phyloP scores from a whole-genome alignment of 208 protist genomes.

The Plasmodiophora brassicae region DNA sequence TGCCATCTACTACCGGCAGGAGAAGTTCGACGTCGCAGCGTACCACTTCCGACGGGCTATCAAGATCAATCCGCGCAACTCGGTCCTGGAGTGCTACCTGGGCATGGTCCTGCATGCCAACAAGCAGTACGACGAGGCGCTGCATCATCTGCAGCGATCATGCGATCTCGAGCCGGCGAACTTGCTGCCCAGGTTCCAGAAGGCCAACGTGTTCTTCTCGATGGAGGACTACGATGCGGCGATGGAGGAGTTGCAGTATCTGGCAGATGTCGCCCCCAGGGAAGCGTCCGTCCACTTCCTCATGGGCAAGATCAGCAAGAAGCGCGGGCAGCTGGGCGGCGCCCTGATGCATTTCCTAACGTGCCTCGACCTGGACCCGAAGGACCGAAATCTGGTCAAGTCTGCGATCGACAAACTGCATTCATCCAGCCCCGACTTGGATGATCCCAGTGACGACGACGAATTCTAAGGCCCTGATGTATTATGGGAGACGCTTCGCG shows the following conservation, averaged over 20 bases:
- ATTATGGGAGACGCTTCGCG: neutral
- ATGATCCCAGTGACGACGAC: conserved; percentile 37
- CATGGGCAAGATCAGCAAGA: conserved; percentile 69
- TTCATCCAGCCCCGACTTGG: neutral
- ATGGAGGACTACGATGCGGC: conserved; percentile 65
- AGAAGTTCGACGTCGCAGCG: conserved; percentile 75
- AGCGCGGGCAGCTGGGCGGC: conserved; percentile 42
- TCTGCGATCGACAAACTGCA: conserved; percentile 45
- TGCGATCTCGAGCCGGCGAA: conserved; percentile 32
- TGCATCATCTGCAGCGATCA: neutral
- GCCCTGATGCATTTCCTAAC: conserved; percentile 50
- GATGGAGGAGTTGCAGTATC: conserved; percentile 64
- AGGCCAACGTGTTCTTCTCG: conserved; percentile 73
- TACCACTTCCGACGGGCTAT: conserved; percentile 80
- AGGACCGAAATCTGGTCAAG: conserved; percentile 51
- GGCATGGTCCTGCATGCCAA: conserved; percentile 60
- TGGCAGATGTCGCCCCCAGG: conserved; percentile 63
- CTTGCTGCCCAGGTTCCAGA: conserved; percentile 64
- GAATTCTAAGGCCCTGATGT: conserved; percentile 27
- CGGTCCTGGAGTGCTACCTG: conserved; percentile 64
- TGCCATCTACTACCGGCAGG: conserved; percentile 76
- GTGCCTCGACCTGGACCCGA: conserved; percentile 60
- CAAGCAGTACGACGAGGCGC: conserved; percentile 6
- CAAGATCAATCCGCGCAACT: conserved; percentile 59
- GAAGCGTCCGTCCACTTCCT: conserved; percentile 79